phyloP scores from a whole-genome alignment of 2,329 filamentous ascomycete genomes.

The Cryphonectria radicalis region DNA sequence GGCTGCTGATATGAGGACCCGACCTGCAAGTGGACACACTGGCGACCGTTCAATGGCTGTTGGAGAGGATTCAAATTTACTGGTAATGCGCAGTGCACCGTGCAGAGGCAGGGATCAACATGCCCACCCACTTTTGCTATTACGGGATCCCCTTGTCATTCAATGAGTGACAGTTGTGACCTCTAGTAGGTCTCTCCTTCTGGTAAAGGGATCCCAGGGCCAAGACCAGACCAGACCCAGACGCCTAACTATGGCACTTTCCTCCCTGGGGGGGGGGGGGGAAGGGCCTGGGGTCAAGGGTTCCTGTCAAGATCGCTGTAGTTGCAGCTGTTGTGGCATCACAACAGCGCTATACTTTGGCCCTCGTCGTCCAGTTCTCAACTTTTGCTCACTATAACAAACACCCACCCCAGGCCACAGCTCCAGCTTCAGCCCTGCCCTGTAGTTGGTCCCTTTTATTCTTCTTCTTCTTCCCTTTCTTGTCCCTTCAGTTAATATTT shows the following conservation, averaged over 20 bases:
- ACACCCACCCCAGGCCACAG: conserved; percentile 2
- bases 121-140: conserved; percentile 9
- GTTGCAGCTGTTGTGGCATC: not conserved
- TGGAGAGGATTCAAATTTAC: conserved; percentile 7
- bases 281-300: too few relatives aligned
- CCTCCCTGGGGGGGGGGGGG: too few relatives aligned
- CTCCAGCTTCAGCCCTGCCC: not conserved
- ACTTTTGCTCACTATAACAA: not conserved
- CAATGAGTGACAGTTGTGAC: not conserved
- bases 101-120: not conserved
- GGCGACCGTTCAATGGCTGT: not conserved
- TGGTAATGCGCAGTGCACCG: conserved; percentile 2
- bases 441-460: not conserved
- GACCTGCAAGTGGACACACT: not conserved
- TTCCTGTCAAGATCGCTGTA: not conserved
- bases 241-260: too few relatives aligned
- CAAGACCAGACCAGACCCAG: not conserved
- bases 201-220: not conserved
- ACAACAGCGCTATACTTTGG: not conserved
- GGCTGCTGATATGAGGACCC: conserved; percentile 4
- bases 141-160: conserved; percentile 4
- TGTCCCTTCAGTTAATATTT: not conserved
- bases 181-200: not conserved
- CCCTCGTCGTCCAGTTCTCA: not conserved
- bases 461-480: not conserved